Percentiles rank a stretch among this genome's conserved stretches.
Conservation (phyloP, 192 early-diverging fungal species). For the Diversispora epigaea region DNA sequence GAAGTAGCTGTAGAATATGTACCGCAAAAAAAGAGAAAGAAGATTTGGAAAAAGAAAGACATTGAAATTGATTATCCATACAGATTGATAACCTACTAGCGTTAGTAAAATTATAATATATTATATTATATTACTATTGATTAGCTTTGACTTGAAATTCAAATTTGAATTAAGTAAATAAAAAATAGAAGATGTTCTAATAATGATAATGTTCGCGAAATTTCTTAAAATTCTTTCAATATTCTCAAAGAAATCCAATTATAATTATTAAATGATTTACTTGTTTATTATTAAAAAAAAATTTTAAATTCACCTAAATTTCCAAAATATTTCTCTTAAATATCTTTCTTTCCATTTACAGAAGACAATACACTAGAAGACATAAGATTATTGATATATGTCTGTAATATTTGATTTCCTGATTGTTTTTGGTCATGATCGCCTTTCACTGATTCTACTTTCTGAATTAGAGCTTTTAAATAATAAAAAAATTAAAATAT, state of each 20-base stretch:
- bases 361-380: constrained; percentile 29
- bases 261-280: too few relatives aligned
- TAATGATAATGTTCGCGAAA: too few relatives aligned
- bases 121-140: too few relatives aligned
- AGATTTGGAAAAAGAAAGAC: constrained; percentile 84
- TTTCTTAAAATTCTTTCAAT: too few relatives aligned
- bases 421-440: constrained; percentile 33
- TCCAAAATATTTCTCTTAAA: not conserved
- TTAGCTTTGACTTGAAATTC: too few relatives aligned
- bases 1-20: constrained; percentile 75
- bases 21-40: constrained; percentile 73
- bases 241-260: too few relatives aligned
- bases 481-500: not conserved
- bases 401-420: constrained; percentile 32
- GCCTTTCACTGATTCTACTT: constrained; percentile 23
- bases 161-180: too few relatives aligned
- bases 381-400: constrained; percentile 35
- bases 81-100: not conserved
- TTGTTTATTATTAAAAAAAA: too few relatives aligned
- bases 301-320: too few relatives aligned
- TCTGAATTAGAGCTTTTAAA: constrained; percentile 15
- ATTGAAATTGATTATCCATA: constrained; percentile 64
- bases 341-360: constrained; percentile 8
- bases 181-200: too few relatives aligned
- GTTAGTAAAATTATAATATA: too few relatives aligned